Evolutionary conservation across 2,329 filamentous ascomycete genomes (phyloP).

Genomic region (Diaporthe ampelina): DNA sequence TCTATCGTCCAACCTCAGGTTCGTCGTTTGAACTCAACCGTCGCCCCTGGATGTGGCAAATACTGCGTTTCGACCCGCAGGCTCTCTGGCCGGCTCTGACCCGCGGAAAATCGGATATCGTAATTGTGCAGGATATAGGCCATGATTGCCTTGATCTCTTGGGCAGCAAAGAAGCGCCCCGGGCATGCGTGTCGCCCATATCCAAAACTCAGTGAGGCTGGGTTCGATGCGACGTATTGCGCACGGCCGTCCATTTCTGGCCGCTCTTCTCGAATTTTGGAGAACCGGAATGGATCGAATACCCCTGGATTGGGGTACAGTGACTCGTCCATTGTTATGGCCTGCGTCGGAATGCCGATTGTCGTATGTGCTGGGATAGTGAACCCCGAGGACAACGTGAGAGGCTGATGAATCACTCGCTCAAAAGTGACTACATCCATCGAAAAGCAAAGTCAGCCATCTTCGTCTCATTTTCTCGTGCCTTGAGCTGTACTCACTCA

Average conservation of each 20-base stretch:
- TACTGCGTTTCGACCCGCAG: slow-evolving; percentile 26
- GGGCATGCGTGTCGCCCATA: slow-evolving; percentile 34
- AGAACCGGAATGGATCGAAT: slow-evolving; percentile 26
- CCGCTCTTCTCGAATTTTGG: neutral
- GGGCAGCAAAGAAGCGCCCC: slow-evolving; percentile 29
- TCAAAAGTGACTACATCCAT: slow-evolving; percentile 56
- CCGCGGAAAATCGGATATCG: slow-evolving; percentile 17
- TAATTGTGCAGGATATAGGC: slow-evolving; percentile 24
- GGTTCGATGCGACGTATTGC: slow-evolving; percentile 29
- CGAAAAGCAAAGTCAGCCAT: neutral
- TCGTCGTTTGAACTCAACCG: slow-evolving; percentile 20
- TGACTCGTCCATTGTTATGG: slow-evolving; percentile 54
- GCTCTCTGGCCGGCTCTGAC: slow-evolving; percentile 21
- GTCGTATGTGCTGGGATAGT: slow-evolving; percentile 58
- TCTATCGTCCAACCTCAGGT: neutral
- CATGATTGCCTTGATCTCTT: slow-evolving; percentile 38
- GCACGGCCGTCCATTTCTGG: slow-evolving; percentile 18
- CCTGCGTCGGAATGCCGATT: slow-evolving; percentile 56
- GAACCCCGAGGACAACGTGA: slow-evolving; percentile 69
- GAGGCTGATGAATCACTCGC: slow-evolving; percentile 63
- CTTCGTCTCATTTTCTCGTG: neutral
- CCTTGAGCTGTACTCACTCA: slow-evolving; percentile 49
- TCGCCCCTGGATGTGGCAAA: slow-evolving; percentile 23
- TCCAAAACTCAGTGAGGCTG: slow-evolving; percentile 10
- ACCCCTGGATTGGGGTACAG: slow-evolving; percentile 52